Evolutionary conservation across 2,329 filamentous ascomycete species (phyloP).

Genomic region (Ophiosphaerella narmari): DNA sequence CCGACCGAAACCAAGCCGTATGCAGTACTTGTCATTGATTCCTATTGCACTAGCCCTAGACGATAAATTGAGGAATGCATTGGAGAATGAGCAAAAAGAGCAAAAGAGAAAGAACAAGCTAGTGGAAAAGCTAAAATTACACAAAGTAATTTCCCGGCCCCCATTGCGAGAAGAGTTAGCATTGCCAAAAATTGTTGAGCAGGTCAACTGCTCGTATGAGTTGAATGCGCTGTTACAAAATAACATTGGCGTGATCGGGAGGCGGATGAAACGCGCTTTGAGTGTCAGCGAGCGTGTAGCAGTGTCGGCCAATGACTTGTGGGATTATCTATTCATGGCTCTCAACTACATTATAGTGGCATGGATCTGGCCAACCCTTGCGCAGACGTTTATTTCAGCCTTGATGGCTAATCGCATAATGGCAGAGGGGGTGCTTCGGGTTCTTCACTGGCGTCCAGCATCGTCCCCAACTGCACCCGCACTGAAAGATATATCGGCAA

Average conservation of each 20-base stretch:
- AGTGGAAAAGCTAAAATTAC: conserved; percentile 84
- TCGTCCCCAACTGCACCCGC: conserved; percentile 71
- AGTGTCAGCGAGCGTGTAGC: conserved; percentile 95
- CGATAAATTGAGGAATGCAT: conserved; percentile 57
- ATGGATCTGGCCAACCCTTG: conserved; percentile 79
- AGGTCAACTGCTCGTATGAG: conserved; percentile 96
- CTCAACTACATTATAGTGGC: conserved; percentile 72
- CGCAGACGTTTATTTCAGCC: conserved; percentile 71
- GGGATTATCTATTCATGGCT: conserved; percentile 72
- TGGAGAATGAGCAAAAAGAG: conserved; percentile 65
- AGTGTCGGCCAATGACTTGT: conserved; percentile 85
- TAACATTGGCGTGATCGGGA: conserved; percentile 84
- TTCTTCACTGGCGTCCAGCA: conserved; percentile 83
- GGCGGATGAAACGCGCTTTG: conserved; percentile 78
- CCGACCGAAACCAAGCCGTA: conserved; percentile 78
- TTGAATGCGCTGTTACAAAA: conserved; percentile 83
- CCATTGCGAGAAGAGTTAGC: conserved; percentile 83
- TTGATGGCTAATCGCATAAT: conserved; percentile 79
- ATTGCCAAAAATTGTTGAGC: conserved; percentile 80
- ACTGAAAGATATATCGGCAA: conserved; percentile 93
- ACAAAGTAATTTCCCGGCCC: conserved; percentile 78
- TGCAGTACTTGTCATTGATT: conserved; percentile 94
- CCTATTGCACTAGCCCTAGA: conserved; percentile 87
- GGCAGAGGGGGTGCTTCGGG: conserved; percentile 75
- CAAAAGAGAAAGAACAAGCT: conserved; percentile 68